Percentiles rank a stretch among this genome's conserved stretches.
Evolutionary conservation across 1,139 yeast genomes (phyloP).

Genomic region (Torulaspora pretoriensis): DNA sequence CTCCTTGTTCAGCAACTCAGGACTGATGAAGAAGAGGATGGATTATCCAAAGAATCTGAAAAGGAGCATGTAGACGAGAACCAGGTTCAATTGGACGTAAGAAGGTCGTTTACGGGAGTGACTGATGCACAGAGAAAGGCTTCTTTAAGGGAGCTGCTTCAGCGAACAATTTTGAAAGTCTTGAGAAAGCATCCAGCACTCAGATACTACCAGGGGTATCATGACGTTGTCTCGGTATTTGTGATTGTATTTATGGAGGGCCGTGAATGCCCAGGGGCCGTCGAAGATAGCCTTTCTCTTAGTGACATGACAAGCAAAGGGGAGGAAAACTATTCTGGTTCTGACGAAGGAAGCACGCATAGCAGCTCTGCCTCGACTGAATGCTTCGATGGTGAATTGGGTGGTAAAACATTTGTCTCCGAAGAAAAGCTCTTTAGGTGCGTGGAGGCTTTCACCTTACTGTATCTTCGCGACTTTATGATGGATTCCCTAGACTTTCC

Average conservation of each 20-base stretch:
- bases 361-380: slow-evolving; percentile 16
- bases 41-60: slow-evolving; percentile 4
- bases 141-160: slow-evolving; percentile 42
- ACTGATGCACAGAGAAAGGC: slow-evolving; percentile 22
- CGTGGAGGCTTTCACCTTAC: slow-evolving; percentile 56
- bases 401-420: slow-evolving; percentile 24
- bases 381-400: slow-evolving; percentile 12
- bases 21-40: neutral
- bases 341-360: slow-evolving; percentile 13
- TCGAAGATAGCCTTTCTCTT: slow-evolving; percentile 11
- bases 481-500: slow-evolving; percentile 63
- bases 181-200: slow-evolving; percentile 59
- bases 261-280: slow-evolving; percentile 8
- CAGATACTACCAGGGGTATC: slow-evolving; percentile 87
- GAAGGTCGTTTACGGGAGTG: slow-evolving; percentile 54
- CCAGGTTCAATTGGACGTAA: slow-evolving; percentile 75
- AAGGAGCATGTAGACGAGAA: slow-evolving; percentile 61
- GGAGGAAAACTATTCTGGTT: slow-evolving; percentile 13
- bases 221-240: slow-evolving; percentile 76
- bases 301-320: slow-evolving; percentile 21
- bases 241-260: slow-evolving; percentile 48
- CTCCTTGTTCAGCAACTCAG: slow-evolving; percentile 20
- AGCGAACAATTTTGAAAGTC: slow-evolving; percentile 49
- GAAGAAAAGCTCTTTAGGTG: slow-evolving; percentile 45
- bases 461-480: slow-evolving; percentile 81